These are phyloP conservation scores for Colletotrichum gloeosporioides DNA, from an alignment of 2,329 filamentous ascomycete species.

Conservation along the genomic window DNA sequence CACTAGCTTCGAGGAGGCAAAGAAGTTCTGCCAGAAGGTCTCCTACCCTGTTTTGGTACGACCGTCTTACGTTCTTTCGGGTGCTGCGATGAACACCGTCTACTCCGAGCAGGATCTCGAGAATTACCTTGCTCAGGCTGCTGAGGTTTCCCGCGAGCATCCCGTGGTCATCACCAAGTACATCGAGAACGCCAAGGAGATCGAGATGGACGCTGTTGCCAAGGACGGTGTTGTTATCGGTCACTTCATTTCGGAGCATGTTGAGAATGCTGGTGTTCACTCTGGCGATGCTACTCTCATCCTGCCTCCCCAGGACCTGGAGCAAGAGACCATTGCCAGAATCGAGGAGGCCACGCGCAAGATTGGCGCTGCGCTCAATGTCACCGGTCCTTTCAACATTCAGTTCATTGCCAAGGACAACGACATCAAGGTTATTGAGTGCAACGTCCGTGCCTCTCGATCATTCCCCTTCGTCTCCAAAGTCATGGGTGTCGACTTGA, in stretches of 20 bases:
- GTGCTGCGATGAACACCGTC: constrained; percentile 98
- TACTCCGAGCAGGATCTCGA: constrained; percentile 94
- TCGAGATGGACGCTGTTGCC: constrained; percentile 98
- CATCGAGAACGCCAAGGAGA: constrained; percentile 99
- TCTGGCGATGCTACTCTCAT: constrained; percentile 97
- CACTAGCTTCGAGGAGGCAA: constrained; percentile 91
- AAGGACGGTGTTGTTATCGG: constrained; percentile 88
- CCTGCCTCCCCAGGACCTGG: constrained; percentile 90
- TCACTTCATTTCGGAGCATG: constrained; percentile 98
- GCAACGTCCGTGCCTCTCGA: constrained; percentile 93
- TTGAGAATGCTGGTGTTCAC: constrained; percentile 98
- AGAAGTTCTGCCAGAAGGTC: constrained; percentile 84
- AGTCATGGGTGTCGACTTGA: constrained; percentile 96
- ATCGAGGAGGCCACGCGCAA: constrained; percentile 96
- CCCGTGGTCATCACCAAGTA: constrained; percentile 99
- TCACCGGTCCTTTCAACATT: constrained; percentile 97
- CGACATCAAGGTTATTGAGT: constrained; percentile 99
- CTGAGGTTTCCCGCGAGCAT: constrained; percentile 91
- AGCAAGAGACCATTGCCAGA: constrained; percentile 83
- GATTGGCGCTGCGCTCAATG: constrained; percentile 91
- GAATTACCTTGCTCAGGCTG: constrained; percentile 87
- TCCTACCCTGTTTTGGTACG: constrained; percentile 93
- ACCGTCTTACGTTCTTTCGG: constrained; percentile 95
- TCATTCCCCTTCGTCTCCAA: constrained; percentile 99
- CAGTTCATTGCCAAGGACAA: constrained; percentile 99